Percentiles rank a stretch among this genome's conserved stretches.
phyloP scores from a whole-genome alignment of 176 grass and related monocot genomes.

The Microstegium vimineum region DNA sequence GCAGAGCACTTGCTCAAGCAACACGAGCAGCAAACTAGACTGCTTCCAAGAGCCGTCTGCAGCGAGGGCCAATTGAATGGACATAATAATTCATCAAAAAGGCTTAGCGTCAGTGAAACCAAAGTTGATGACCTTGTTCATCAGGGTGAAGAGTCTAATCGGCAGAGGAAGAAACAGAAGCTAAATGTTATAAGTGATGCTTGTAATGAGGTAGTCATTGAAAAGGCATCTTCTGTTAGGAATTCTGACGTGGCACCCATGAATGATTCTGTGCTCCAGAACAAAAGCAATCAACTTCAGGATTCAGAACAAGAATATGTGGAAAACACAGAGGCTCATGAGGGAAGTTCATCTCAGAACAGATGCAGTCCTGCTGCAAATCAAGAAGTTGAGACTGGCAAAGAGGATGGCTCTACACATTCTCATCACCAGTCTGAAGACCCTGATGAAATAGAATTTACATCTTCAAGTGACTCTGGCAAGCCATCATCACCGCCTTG shows the following conservation, averaged over 20 bases:
- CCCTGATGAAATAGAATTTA: conserved; percentile 35
- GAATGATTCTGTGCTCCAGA: conserved; percentile 19
- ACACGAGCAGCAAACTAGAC: conserved; percentile 12
- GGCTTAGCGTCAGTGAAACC: not conserved
- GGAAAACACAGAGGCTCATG: conserved; percentile 19
- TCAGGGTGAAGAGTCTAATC: conserved; percentile 7
- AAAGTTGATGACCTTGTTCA: not conserved
- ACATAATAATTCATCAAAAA: not conserved
- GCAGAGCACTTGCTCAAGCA: not conserved
- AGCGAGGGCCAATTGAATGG: conserved; percentile 16
- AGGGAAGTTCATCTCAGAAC: conserved; percentile 22
- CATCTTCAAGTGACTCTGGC: conserved; percentile 29
- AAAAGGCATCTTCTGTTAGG: conserved; percentile 3
- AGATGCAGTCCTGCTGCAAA: conserved; percentile 8
- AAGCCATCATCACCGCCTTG: conserved; percentile 18
- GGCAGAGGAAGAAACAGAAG: conserved; percentile 32
- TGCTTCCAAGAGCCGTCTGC: not conserved
- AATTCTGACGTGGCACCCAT: conserved; percentile 10
- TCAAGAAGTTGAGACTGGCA: conserved; percentile 13
- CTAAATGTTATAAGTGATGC: conserved; percentile 17
- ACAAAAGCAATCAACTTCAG: conserved; percentile 20
- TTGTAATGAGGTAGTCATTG: conserved; percentile 2
- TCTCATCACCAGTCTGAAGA: conserved; percentile 8
- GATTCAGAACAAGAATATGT: conserved; percentile 3
- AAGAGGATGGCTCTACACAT: conserved; percentile 12